Percentiles rank a stretch among this genome's conserved stretches.
Conservation (phyloP, 176 grass and related monocot genomes). For the Triticum urartu region DNA sequence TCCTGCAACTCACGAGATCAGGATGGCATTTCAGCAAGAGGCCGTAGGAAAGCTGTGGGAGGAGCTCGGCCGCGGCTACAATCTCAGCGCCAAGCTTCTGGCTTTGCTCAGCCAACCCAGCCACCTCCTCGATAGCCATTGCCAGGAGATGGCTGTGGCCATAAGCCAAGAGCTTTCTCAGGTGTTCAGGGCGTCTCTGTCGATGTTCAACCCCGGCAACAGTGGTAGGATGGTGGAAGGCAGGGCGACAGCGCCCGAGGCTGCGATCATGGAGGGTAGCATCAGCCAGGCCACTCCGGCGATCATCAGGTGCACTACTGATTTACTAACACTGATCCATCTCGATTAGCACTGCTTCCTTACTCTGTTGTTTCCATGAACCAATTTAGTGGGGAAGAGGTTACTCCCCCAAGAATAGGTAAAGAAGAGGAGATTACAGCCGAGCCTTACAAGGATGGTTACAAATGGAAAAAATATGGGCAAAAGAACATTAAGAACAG, state of each 20-base stretch:
- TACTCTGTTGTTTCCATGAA: background rate
- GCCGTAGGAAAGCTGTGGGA: background rate
- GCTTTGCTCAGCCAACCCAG: constrained; percentile 11
- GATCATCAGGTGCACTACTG: constrained; percentile 11
- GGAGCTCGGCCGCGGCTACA: constrained; percentile 29
- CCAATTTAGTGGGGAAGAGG: background rate
- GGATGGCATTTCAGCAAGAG: constrained; percentile 34
- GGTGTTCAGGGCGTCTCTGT: constrained; percentile 40
- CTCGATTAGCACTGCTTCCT: background rate
- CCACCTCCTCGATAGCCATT: background rate
- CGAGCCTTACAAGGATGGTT: constrained; percentile 40
- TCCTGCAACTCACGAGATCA: background rate
- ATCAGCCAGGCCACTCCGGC: background rate
- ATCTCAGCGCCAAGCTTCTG: constrained; percentile 20
- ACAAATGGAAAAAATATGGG: constrained; percentile 56
- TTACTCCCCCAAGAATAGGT: background rate
- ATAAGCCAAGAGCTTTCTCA: constrained; percentile 30
- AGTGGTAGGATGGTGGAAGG: background rate
- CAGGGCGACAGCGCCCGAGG: background rate
- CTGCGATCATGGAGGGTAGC: background rate
- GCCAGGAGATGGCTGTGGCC: constrained; percentile 14
- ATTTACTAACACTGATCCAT: background rate
- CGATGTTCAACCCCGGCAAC: constrained; percentile 15
- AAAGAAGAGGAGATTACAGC: constrained; percentile 37
- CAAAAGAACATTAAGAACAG: constrained; percentile 51